Conservation (phyloP, 2,329 filamentous ascomycete species). For the Colletotrichum sp. region DNA sequence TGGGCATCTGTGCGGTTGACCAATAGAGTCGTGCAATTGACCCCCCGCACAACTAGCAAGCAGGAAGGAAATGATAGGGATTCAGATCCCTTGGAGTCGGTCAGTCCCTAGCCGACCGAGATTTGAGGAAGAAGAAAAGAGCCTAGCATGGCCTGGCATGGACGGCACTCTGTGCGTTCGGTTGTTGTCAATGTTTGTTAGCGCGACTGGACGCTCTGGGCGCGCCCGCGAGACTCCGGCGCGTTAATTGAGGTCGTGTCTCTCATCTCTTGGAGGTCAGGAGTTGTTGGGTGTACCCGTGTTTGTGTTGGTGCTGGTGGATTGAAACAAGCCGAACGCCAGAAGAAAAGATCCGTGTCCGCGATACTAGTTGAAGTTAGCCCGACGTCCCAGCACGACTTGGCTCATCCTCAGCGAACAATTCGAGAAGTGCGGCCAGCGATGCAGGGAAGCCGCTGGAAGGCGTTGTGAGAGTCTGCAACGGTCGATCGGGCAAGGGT, state of each 20-base stretch:
- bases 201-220: neutral
- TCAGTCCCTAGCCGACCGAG: neutral
- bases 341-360: conserved; percentile 5
- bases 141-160: neutral
- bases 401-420: neutral
- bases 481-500: neutral
- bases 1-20: neutral
- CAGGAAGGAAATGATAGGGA: neutral
- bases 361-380: neutral
- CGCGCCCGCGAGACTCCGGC: neutral
- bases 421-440: conserved; percentile 9
- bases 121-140: neutral
- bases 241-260: neutral
- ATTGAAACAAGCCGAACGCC: conserved; percentile 6
- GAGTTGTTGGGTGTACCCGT: neutral
- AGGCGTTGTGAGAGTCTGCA: neutral
- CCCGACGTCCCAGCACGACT: neutral
- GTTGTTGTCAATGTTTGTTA: neutral
- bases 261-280: neutral
- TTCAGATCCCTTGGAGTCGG: neutral
- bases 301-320: neutral
- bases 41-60: neutral
- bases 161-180: neutral
- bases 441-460: conserved; percentile 11
- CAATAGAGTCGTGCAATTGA: neutral